These are phyloP conservation scores for Solanum bulbocastanum DNA, from an alignment of 257 asterid genomes.

Conservation along the genomic window DNA sequence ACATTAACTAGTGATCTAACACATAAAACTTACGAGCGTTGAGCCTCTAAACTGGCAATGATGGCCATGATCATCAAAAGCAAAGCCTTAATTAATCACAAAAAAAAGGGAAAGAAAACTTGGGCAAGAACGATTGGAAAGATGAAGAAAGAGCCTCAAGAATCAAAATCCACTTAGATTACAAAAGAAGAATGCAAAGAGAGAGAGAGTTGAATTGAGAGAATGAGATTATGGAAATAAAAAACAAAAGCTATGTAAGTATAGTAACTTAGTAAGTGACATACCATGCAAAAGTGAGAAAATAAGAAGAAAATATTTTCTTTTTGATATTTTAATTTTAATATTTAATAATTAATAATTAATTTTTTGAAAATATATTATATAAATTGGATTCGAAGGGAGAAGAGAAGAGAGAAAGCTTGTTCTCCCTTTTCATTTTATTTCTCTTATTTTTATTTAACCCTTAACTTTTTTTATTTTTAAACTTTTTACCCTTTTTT, in stretches of 20 bases:
- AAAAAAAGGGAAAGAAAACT: background rate
- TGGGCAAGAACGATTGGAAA: background rate
- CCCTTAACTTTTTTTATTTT: background rate
- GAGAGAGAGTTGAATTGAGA: background rate
- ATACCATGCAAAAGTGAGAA: constrained; percentile 12
- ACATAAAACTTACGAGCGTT: background rate
- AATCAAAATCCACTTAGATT: background rate
- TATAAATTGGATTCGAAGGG: background rate
- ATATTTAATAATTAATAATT: background rate
- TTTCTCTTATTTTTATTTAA: background rate
- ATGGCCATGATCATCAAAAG: background rate
- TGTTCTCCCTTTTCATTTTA: background rate
- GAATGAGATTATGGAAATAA: background rate
- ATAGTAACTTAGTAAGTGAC: background rate
- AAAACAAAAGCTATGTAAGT: background rate
- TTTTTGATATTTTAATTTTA: background rate
- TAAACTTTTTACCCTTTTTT: background rate
- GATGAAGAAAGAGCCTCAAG: background rate
- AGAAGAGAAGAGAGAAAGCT: background rate
- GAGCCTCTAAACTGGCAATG: background rate
- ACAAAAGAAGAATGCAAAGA: background rate
- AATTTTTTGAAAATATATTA: background rate
- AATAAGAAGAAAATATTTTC: background rate
- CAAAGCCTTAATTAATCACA: background rate
- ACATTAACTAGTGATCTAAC: background rate